Evolutionary conservation across 352 stramenopile genomes (phyloP).

Genomic region (Pythium pectinolyticum): DNA sequence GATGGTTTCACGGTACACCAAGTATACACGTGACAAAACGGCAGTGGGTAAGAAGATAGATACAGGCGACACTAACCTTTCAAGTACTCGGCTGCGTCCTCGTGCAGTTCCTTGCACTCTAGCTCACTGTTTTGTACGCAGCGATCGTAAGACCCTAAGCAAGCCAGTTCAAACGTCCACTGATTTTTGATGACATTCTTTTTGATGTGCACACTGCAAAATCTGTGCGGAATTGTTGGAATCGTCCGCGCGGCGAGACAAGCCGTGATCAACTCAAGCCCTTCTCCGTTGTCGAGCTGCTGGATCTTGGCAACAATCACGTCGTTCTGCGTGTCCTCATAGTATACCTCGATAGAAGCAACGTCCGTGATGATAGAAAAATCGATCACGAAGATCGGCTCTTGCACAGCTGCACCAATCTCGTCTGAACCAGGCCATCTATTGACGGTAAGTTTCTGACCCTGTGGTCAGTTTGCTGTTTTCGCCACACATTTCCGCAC

Average conservation of each 20-base stretch:
- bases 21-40: background rate
- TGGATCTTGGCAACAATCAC: background rate
- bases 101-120: background rate
- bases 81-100: background rate
- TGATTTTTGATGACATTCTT: background rate
- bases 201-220: constrained; percentile 3
- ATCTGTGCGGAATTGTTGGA: background rate
- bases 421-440: too few relatives aligned
- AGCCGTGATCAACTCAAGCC: background rate
- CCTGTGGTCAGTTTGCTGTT: too few relatives aligned
- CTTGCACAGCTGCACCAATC: too few relatives aligned
- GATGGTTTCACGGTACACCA: background rate
- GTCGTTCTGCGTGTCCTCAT: too few relatives aligned
- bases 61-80: background rate
- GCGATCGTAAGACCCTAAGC: background rate
- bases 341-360: too few relatives aligned
- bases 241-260: too few relatives aligned
- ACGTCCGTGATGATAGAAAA: too few relatives aligned
- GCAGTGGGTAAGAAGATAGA: background rate
- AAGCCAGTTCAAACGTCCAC: background rate
- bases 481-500: too few relatives aligned
- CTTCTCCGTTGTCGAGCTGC: background rate
- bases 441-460: too few relatives aligned
- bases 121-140: background rate
- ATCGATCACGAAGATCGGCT: too few relatives aligned